A percentile compares a stretch with the other conserved stretches of the same genome.
phyloP scores from a whole-genome alignment of 2,329 filamentous ascomycete species.

The Fusarium begoniae region DNA sequence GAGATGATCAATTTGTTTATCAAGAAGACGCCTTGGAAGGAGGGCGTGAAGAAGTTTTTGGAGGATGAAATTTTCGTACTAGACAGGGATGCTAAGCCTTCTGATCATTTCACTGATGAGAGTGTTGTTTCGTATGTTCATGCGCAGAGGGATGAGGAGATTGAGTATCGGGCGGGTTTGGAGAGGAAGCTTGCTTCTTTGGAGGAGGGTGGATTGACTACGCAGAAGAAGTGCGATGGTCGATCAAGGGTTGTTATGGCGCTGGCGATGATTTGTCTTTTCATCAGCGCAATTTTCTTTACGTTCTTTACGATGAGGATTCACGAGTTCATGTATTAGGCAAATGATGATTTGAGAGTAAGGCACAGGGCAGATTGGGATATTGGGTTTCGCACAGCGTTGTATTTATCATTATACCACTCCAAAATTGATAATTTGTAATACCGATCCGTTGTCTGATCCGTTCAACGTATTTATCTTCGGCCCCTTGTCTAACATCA shows the following conservation, averaged over 20 bases:
- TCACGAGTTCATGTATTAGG: background rate
- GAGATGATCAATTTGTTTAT: conserved; percentile 10
- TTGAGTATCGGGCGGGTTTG: background rate
- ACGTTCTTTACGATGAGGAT: background rate
- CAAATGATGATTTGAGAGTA: background rate
- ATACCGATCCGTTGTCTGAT: accelerated
- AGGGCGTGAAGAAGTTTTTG: conserved; percentile 12
- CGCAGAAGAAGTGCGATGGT: background rate
- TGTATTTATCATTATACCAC: conserved; percentile 18
- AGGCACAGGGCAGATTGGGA: background rate
- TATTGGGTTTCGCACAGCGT: background rate
- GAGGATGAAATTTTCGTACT: conserved; percentile 12
- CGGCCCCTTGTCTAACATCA: background rate
- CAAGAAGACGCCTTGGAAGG: conserved; percentile 12
- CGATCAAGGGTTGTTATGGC: background rate
- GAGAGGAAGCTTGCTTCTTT: conserved; percentile 4
- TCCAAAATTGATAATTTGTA: background rate
- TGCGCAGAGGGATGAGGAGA: background rate
- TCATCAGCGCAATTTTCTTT: background rate
- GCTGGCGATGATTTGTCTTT: background rate
- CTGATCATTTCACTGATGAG: conserved; percentile 24
- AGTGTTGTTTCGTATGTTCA: conserved; percentile 4
- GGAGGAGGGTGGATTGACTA: background rate
- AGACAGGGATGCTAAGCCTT: conserved; percentile 1
- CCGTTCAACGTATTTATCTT: accelerated